These are phyloP conservation scores for Wilcoxina mikolae DNA, from an alignment of 495 filamentous ascomycete species.

Conservation along the genomic window DNA sequence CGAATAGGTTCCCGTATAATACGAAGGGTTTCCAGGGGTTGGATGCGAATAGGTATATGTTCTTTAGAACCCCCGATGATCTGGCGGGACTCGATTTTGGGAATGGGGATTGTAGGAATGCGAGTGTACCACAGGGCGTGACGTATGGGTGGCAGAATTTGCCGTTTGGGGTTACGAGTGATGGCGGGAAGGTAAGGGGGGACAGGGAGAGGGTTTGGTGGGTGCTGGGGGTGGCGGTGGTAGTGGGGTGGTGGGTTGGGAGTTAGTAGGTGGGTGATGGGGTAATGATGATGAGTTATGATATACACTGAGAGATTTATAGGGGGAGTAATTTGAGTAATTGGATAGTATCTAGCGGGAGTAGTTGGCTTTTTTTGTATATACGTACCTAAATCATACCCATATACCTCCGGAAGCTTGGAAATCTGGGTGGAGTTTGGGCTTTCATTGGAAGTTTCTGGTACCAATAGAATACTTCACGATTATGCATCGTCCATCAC, in stretches of 20 bases:
- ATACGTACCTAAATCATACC: no score
- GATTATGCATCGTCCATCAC: no score
- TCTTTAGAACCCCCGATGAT: slow-evolving; percentile 58
- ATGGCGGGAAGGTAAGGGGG: neutral
- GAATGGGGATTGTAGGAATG: slow-evolving; percentile 47
- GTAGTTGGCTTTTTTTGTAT: no score
- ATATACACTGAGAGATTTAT: neutral
- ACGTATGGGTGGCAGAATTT: slow-evolving; percentile 55
- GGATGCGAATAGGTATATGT: slow-evolving; percentile 55
- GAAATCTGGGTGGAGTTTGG: no score
- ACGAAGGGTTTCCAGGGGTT: slow-evolving; percentile 53
- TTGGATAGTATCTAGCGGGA: no score
- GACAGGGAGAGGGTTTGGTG: neutral
- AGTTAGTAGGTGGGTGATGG: neutral
- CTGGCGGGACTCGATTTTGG: slow-evolving; percentile 49
- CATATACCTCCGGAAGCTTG: no score
- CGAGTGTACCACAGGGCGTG: slow-evolving; percentile 46
- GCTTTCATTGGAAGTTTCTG: no score
- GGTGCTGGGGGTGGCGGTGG: slow-evolving; percentile 6
- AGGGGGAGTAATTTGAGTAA: neutral
- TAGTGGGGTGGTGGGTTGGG: neutral
- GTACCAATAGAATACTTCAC: no score
- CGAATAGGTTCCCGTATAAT: slow-evolving; percentile 54
- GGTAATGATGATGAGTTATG: neutral
- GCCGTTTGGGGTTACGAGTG: slow-evolving; percentile 29